Conservation (phyloP, 2,329 filamentous ascomycete species). For the Botryotinia calthae region DNA sequence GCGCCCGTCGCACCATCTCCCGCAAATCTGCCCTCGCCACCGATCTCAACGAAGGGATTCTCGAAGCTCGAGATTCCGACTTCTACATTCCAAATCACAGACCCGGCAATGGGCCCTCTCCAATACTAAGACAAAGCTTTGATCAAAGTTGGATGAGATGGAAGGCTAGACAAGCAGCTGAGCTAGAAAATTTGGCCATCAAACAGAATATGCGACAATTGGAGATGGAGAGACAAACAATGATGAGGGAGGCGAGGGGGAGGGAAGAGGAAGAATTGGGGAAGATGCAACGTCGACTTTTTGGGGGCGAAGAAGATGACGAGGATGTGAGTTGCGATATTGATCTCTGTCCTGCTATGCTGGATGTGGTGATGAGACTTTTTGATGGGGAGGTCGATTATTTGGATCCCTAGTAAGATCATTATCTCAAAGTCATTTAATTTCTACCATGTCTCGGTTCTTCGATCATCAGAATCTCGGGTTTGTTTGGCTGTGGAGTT, state of each 20-base stretch:
- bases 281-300: conserved; percentile 32
- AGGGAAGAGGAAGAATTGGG: conserved; percentile 30
- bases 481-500: conserved; percentile 3
- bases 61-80: conserved; percentile 32
- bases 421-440: conserved; percentile 21
- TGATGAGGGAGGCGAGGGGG: conserved; percentile 25
- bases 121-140: conserved; percentile 36
- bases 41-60: conserved; percentile 32
- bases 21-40: conserved; percentile 31
- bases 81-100: conserved; percentile 28
- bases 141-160: conserved; percentile 37
- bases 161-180: conserved; percentile 34
- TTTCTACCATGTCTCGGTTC: conserved; percentile 22
- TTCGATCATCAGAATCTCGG: conserved; percentile 14
- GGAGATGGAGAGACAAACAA: conserved; percentile 8
- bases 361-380: conserved; percentile 36
- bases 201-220: background rate
- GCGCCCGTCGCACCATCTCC: conserved; percentile 34
- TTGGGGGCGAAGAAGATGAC: conserved; percentile 36
- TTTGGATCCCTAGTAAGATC: conserved; percentile 34
- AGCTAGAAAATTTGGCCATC: conserved; percentile 19
- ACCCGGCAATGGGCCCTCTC: conserved; percentile 27
- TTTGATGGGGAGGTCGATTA: conserved; percentile 39
- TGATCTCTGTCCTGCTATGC: conserved; percentile 38
- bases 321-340: conserved; percentile 31